A percentile compares a stretch with the other conserved stretches of the same genome.
These are phyloP conservation scores for Candida germanica DNA, from an alignment of 805 yeast genomes.

Conservation along the genomic window DNA sequence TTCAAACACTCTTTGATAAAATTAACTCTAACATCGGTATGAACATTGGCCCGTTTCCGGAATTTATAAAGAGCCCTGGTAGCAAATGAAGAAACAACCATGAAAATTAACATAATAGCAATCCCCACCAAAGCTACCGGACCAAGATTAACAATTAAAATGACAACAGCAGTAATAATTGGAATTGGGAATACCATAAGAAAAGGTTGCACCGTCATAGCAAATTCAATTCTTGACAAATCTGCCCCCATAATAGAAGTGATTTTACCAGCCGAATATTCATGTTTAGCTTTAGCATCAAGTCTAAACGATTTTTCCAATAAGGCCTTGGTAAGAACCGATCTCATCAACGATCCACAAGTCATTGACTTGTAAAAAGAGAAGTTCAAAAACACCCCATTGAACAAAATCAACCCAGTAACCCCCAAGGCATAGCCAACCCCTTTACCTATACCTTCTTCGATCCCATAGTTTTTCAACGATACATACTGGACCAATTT, in stretches of 20 bases:
- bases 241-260: slow-evolving; percentile 81
- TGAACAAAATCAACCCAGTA: slow-evolving; percentile 23
- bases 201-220: slow-evolving; percentile 62
- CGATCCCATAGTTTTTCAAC: slow-evolving; percentile 20
- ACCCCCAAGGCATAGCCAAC: slow-evolving; percentile 39
- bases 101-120: slow-evolving; percentile 50
- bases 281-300: slow-evolving; percentile 52
- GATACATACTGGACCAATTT: slow-evolving; percentile 34
- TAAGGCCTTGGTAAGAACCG: slow-evolving; percentile 66
- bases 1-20: slow-evolving; percentile 74
- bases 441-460: slow-evolving; percentile 27
- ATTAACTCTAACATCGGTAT: slow-evolving; percentile 74
- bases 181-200: slow-evolving; percentile 64
- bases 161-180: slow-evolving; percentile 56
- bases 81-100: slow-evolving; percentile 41
- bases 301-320: slow-evolving; percentile 64
- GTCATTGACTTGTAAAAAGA: slow-evolving; percentile 57
- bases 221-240: slow-evolving; percentile 72
- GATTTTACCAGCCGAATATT: slow-evolving; percentile 64
- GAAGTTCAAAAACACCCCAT: slow-evolving; percentile 48
- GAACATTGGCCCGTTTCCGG: slow-evolving; percentile 54
- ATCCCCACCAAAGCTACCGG: slow-evolving; percentile 64
- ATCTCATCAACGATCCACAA: slow-evolving; percentile 68
- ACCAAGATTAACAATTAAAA: slow-evolving; percentile 66
- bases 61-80: slow-evolving; percentile 51